These are phyloP conservation scores for Cladophialophora psammophila DNA, from an alignment of 2,329 filamentous ascomycete species.

Conservation along the genomic window DNA sequence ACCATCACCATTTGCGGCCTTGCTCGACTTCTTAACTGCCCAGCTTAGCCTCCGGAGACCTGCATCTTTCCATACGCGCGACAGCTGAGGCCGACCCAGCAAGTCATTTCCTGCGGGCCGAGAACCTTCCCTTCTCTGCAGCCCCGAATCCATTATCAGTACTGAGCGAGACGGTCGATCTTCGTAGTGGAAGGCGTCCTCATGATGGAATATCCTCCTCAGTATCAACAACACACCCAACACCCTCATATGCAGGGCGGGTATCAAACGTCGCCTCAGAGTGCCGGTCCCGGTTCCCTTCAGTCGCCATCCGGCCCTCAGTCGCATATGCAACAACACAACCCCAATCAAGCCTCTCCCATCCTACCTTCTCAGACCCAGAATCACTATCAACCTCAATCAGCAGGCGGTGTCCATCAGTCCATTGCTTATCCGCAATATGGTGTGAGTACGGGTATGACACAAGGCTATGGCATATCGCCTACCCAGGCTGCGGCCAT, in stretches of 20 bases:
- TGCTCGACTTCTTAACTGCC: conserved; percentile 22
- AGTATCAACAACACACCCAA: conserved; percentile 73
- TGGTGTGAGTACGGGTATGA: conserved; percentile 76
- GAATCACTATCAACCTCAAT: conserved; percentile 71
- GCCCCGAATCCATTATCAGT: conserved; percentile 29
- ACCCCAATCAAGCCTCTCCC: conserved; percentile 74
- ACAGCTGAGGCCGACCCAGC: conserved; percentile 31
- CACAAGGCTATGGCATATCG: conserved; percentile 76
- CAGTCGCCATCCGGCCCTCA: conserved; percentile 76
- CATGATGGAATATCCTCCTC: conserved; percentile 79
- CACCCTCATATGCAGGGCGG: conserved; percentile 65
- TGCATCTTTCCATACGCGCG: conserved; percentile 32
- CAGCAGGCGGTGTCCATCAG: conserved; percentile 65
- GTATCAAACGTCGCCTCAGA: conserved; percentile 68
- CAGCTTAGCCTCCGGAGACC: conserved; percentile 32
- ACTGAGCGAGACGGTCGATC: conserved; percentile 21
- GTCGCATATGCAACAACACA: conserved; percentile 66
- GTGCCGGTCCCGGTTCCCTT: conserved; percentile 62
- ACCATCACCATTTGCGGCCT: conserved; percentile 25
- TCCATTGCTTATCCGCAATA: conserved; percentile 86
- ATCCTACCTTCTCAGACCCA: conserved; percentile 77
- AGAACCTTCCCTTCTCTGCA: conserved; percentile 29
- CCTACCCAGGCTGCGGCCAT: conserved; percentile 89
- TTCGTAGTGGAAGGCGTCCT: conserved; percentile 22
- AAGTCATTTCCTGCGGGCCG: conserved; percentile 26